A percentile compares a stretch with the other conserved stretches of the same genome.
phyloP scores from a whole-genome alignment of 495 filamentous ascomycete species.

The Paragyromitra xinjiangensis region DNA sequence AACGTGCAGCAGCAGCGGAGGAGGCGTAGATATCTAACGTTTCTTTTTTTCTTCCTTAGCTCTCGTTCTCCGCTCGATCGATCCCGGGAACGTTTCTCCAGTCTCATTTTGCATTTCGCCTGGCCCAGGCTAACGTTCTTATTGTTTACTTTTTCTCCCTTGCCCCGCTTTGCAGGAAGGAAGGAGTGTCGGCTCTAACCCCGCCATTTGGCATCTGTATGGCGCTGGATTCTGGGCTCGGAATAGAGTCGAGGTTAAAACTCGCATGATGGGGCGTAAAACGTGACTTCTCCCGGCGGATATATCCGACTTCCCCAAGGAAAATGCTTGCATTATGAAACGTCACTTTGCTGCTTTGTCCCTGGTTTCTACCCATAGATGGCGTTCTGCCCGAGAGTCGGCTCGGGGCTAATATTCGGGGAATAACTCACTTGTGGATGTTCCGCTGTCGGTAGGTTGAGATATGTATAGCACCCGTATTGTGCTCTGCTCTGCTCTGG shows the following conservation, averaged over 20 bases:
- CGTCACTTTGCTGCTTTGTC: constrained; percentile 34
- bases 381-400: constrained; percentile 13
- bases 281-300: constrained; percentile 43
- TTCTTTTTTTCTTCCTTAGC: constrained; percentile 8
- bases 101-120: constrained; percentile 31
- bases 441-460: constrained; percentile 12
- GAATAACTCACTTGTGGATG: constrained; percentile 11
- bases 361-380: constrained; percentile 34
- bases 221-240: constrained; percentile 8
- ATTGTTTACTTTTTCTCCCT: constrained; percentile 34
- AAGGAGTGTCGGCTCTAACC: constrained; percentile 30
- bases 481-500: not conserved
- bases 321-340: constrained; percentile 31
- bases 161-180: constrained; percentile 41
- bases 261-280: constrained; percentile 31
- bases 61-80: constrained; percentile 41
- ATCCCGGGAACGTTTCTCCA: constrained; percentile 49
- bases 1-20: constrained; percentile 38
- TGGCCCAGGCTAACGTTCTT: constrained; percentile 6
- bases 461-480: not conserved
- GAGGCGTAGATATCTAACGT: constrained; percentile 44
- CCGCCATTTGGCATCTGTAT: constrained; percentile 28
- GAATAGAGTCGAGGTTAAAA: constrained; percentile 1
- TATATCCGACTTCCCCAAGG: constrained; percentile 20
- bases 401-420: constrained; percentile 5